Evolutionary conservation across 768 basidiomycete genomes (phyloP), one percentile per base, ranked within the genome.

Genomic region (Termitomyces sp.): DNA sequence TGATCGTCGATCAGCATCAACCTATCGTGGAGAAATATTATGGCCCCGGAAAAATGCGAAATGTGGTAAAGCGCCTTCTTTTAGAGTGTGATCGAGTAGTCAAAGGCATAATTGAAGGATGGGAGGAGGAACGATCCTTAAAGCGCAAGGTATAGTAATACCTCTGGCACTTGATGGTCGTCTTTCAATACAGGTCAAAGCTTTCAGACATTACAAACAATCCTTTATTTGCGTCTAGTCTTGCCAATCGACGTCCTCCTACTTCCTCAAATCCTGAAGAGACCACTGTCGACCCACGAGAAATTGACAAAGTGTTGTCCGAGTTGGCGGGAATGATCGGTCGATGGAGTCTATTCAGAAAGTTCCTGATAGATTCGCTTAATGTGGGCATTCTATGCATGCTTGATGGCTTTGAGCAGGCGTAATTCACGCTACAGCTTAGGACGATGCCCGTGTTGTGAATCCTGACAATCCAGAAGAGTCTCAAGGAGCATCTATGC

Each of bases 11-110:
- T 68, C 97, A 99, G 69, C 97, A 99, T 70, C 96, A 97, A 66
- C 92, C 94, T 2, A 87, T 99, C 5, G 96, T 99, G 1, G 96
- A 98, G 70, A 98, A 97, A 75, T 98, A 99, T 75, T 99, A 99
- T 68, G 97, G 97, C 0, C 67, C 73, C 9, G 91, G 94, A 0
- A 90, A 90, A 72, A 98, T 98, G 96, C 76, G 80, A 45, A 82
- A 75, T 39, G 94, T 96, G 13, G 84, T 95, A 2, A 76, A 81
- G 24, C 81, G 87, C 46, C 78, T 99, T 8, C 73, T 97, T 52
- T 84, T 88, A 59, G 96, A 98, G 70, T 92, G 91, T 57, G 96
- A 98, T 73, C 80, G 87, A 36, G 90, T 96, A 18, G 88, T 93
- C 0, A 83, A 85, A 66, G 81, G 81, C 28, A 78, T 96, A 1